Conservation (phyloP, 768 basidiomycete species). For the Auriscalpium orientale region DNA sequence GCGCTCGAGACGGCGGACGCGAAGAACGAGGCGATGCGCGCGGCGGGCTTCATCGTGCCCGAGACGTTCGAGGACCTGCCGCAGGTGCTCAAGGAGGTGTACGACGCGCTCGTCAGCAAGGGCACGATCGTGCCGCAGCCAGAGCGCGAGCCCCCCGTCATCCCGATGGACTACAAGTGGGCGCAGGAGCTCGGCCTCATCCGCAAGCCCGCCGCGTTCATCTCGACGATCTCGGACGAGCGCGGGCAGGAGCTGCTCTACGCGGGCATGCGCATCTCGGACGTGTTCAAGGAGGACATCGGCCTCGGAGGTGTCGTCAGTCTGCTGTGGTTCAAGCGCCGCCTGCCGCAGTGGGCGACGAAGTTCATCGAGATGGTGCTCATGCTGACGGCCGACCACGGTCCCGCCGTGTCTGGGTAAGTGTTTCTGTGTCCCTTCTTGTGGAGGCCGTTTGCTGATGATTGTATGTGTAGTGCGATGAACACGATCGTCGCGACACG, state of each 20-base stretch:
- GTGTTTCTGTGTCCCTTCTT: slow-evolving; percentile 1
- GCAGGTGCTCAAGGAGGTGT: slow-evolving; percentile 73
- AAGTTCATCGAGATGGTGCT: slow-evolving; percentile 99
- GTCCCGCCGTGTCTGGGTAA: slow-evolving; percentile 86
- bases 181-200: slow-evolving; percentile 97
- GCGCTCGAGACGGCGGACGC: slow-evolving; percentile 96
- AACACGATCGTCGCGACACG: slow-evolving; percentile 99
- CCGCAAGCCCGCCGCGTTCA: slow-evolving; percentile 97
- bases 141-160: slow-evolving; percentile 88
- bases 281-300: slow-evolving; percentile 97
- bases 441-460: slow-evolving; percentile 1
- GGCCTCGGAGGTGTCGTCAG: slow-evolving; percentile 95
- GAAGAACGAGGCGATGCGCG: slow-evolving; percentile 94
- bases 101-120: slow-evolving; percentile 65
- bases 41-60: slow-evolving; percentile 93
- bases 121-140: slow-evolving; percentile 62
- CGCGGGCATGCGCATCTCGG: slow-evolving; percentile 97
- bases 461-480: slow-evolving; percentile 59
- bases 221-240: slow-evolving; percentile 99
- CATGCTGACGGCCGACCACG: slow-evolving; percentile 98
- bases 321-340: slow-evolving; percentile 97
- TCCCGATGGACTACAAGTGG: slow-evolving; percentile 99
- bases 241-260: slow-evolving; percentile 97
- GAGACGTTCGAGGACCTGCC: slow-evolving; percentile 97
- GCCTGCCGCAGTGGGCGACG: slow-evolving; percentile 83